Evolutionary conservation across 257 asterid species (phyloP).

Genomic region (Solanum gracilifrons): DNA sequence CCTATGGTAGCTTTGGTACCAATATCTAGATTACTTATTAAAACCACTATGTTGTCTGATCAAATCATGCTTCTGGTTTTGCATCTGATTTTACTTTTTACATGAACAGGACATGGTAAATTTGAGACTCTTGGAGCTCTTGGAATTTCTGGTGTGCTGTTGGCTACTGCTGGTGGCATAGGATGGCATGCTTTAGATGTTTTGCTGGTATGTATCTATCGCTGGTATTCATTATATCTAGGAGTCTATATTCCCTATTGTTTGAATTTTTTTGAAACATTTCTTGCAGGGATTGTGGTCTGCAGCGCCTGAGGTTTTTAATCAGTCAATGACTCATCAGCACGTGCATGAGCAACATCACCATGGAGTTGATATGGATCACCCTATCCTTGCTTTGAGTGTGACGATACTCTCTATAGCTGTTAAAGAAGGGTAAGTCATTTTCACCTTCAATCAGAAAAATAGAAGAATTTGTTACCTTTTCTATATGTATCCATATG

Average conservation of each 20-base stretch:
- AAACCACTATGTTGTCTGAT: neutral
- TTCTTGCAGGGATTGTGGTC: constrained; percentile 49
- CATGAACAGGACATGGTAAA: constrained; percentile 81
- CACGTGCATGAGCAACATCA: constrained; percentile 39
- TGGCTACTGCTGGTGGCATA: constrained; percentile 93
- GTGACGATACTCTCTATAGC: constrained; percentile 70
- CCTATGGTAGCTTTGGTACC: neutral
- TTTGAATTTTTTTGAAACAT: neutral
- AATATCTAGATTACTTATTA: neutral
- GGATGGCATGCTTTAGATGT: constrained; percentile 92
- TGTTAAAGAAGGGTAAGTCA: constrained; percentile 83
- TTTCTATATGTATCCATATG: neutral
- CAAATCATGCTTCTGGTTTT: neutral
- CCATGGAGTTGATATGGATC: constrained; percentile 88
- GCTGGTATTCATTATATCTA: neutral
- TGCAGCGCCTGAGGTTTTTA: constrained; percentile 55
- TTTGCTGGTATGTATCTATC: constrained; percentile 31
- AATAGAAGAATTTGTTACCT: neutral
- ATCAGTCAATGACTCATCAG: constrained; percentile 38
- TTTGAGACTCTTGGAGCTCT: constrained; percentile 97
- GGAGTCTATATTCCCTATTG: neutral
- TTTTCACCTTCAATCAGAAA: neutral
- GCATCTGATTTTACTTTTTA: constrained; percentile 7
- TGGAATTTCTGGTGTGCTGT: constrained; percentile 73
- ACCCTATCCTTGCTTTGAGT: constrained; percentile 80